phyloP scores from a whole-genome alignment of 148 eudicot species.

The Euryodendron excelsum region DNA sequence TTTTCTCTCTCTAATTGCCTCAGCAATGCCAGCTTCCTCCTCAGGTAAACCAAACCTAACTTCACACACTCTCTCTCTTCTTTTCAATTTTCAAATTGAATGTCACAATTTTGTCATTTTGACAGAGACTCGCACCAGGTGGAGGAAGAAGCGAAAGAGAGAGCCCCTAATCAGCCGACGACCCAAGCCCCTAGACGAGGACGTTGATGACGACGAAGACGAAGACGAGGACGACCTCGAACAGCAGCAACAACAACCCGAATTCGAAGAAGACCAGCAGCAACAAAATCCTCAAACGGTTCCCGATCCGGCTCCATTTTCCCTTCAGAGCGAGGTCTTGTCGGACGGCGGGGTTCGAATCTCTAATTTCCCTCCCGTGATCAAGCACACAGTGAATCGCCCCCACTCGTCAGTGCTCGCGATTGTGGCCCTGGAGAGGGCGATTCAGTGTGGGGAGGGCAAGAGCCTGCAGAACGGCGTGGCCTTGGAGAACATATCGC shows the following conservation, averaged over 20 bases:
- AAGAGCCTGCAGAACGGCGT: slow-evolving; percentile 25
- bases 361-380: slow-evolving; percentile 55
- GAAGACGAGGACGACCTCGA: slow-evolving; percentile 48
- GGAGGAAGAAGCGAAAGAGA: slow-evolving; percentile 62
- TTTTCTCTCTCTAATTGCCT: slow-evolving; percentile 20
- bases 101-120: background rate
- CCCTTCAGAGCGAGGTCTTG: slow-evolving; percentile 48
- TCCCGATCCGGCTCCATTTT: slow-evolving; percentile 17
- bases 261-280: slow-evolving; percentile 48
- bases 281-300: slow-evolving; percentile 38
- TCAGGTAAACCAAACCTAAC: slow-evolving; percentile 45
- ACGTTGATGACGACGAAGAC: slow-evolving; percentile 42
- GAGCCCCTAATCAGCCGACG: slow-evolving; percentile 50
- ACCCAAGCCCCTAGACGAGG: slow-evolving; percentile 46
- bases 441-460: slow-evolving; percentile 36
- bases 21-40: slow-evolving; percentile 76
- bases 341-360: slow-evolving; percentile 47
- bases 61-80: background rate
- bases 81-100: background rate
- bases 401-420: slow-evolving; percentile 57
- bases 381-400: slow-evolving; percentile 48
- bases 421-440: slow-evolving; percentile 53
- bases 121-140: slow-evolving; percentile 59
- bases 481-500: slow-evolving; percentile 70
- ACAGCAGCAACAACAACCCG: slow-evolving; percentile 19